phyloP scores from a whole-genome alignment of 169 alveolate species.

The Eimeria sp. region DNA sequence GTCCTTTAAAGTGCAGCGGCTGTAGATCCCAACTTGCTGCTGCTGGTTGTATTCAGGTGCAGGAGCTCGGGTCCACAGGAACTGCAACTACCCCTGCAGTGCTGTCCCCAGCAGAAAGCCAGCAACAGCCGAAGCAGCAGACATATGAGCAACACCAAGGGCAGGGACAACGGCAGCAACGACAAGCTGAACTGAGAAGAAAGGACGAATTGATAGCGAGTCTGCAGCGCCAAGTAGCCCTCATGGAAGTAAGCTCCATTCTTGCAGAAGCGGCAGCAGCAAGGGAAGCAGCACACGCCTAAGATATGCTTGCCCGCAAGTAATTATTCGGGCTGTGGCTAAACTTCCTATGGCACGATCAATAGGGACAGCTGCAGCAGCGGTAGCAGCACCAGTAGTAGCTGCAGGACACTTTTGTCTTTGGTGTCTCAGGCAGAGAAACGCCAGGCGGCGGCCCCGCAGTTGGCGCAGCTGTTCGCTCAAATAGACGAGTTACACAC shows the following conservation, averaged over 20 bases:
- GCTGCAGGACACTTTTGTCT: background rate
- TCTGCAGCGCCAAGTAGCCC: constrained; percentile 67
- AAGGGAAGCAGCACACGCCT: constrained; percentile 14
- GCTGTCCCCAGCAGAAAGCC: constrained; percentile 49
- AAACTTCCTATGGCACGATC: background rate
- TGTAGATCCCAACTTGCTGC: background rate
- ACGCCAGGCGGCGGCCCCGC: constrained; percentile 20
- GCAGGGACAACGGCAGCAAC: constrained; percentile 53
- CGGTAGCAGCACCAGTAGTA: background rate
- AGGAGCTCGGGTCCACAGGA: constrained; percentile 35
- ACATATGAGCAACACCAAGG: background rate
- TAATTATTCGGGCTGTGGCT: background rate
- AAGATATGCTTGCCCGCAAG: background rate
- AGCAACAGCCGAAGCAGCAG: constrained; percentile 37
- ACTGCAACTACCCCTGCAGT: constrained; percentile 55
- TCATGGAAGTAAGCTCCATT: constrained; percentile 39
- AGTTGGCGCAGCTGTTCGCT: constrained; percentile 54
- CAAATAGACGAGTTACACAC: constrained; percentile 78
- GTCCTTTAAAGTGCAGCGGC: background rate
- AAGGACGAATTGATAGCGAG: constrained; percentile 58
- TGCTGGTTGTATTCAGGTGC: background rate
- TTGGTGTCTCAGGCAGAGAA: constrained; percentile 51
- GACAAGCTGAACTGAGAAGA: constrained; percentile 36
- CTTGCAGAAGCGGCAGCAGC: background rate
- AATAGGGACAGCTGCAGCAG: background rate